phyloP scores from a whole-genome alignment of 192 early-diverging fungal genomes.

The Entophlyctis luteolus region DNA sequence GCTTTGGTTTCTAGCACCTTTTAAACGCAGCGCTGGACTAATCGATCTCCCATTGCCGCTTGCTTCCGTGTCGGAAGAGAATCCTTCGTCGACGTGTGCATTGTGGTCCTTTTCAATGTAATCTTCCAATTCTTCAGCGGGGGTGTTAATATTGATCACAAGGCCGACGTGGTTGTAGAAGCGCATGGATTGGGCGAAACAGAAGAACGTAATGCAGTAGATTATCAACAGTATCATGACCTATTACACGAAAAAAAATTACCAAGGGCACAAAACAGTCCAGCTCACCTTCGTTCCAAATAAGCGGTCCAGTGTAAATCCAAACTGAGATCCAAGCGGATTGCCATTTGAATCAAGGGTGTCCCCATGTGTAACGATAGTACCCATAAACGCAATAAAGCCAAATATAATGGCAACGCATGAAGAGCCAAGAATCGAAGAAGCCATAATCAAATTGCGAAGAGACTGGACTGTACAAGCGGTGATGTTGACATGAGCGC shows the following conservation, averaged over 20 bases:
- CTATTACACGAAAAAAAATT: no score
- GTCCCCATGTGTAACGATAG: slow-evolving; percentile 17
- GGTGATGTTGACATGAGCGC: no score
- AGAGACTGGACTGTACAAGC: slow-evolving; percentile 43
- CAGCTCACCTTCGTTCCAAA: slow-evolving; percentile 21
- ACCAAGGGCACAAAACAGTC: no score
- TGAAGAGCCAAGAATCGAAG: slow-evolving; percentile 39
- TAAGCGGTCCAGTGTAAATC: slow-evolving; percentile 12
- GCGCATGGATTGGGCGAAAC: slow-evolving; percentile 39
- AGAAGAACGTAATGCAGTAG: slow-evolving; percentile 28
- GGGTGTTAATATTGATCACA: slow-evolving; percentile 33
- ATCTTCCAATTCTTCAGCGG: slow-evolving; percentile 14
- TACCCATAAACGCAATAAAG: slow-evolving; percentile 30
- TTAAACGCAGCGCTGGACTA: no score
- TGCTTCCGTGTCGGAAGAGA: neutral
- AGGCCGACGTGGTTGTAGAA: slow-evolving; percentile 45
- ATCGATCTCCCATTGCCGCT: no score
- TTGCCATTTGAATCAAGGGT: neutral
- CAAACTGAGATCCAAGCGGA: slow-evolving; percentile 15
- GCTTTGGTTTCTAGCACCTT: no score
- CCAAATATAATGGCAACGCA: slow-evolving; percentile 29
- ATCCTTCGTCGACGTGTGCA: neutral
- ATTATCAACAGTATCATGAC: slow-evolving; percentile 10
- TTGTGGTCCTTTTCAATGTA: neutral
- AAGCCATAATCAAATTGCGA: slow-evolving; percentile 42